Evolutionary conservation across 306 rosid species (phyloP).

Genomic region (Comarum palustre): DNA sequence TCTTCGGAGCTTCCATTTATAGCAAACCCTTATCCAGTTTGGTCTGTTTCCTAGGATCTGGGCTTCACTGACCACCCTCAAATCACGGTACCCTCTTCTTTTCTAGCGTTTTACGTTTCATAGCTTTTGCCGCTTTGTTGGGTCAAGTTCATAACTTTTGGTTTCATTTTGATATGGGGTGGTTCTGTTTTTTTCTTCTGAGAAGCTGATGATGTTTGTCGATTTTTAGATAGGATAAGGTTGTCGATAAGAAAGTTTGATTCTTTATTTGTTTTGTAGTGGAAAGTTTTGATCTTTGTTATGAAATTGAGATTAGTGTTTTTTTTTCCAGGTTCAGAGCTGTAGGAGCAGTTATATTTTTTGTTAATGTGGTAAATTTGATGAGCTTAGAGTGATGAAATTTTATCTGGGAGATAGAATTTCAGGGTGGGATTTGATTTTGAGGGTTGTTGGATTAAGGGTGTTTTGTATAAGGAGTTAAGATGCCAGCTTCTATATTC

Average conservation of each 20-base stretch:
- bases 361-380: conserved; percentile 15
- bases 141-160: not conserved
- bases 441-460: conserved; percentile 24
- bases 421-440: conserved; percentile 20
- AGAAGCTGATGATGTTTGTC: not conserved
- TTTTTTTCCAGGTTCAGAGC: conserved; percentile 42
- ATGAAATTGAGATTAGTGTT: conserved; percentile 8
- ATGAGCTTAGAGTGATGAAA: conserved; percentile 42
- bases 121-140: not conserved
- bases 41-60: conserved; percentile 7
- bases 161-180: not conserved
- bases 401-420: conserved; percentile 20
- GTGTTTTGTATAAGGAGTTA: conserved; percentile 37
- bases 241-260: not conserved
- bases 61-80: not conserved
- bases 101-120: not conserved
- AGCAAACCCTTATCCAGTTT: not conserved
- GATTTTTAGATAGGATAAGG: not conserved
- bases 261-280: not conserved
- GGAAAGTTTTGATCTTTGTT: conserved; percentile 9
- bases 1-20: conserved; percentile 5
- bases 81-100: not conserved
- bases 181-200: not conserved
- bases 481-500: conserved; percentile 57
- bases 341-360: conserved; percentile 12